Base-by-base conservation (phyloP, 768 basidiomycete species). In the Gloeostereum incarnatum region DNA sequence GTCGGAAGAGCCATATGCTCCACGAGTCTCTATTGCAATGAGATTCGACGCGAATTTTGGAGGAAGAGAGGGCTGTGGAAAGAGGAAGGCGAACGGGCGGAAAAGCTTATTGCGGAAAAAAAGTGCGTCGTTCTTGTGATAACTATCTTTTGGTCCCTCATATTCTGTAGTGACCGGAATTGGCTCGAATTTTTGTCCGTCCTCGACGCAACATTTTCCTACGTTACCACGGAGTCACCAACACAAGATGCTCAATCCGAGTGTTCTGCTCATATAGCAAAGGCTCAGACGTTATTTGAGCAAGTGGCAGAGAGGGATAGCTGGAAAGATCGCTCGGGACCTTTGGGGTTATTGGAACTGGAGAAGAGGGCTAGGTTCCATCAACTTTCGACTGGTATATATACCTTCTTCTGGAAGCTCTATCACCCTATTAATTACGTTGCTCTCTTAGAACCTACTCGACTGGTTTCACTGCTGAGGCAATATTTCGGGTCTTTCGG, bases 111-210 rank as follows among this genome's bases (percentile, higher is more conserved):
- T 35, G 42, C 56, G 29, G 73, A 82, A 39, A 68, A 71, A 49
- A 71, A 71, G 82, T 83, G 34, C 45, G 74, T 55, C 21, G 21
- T 31, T 23, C 5, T 36, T n/a, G 37, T 45, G 10, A 44, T 38
- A 16, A 17, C 5, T 4, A 30, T 2, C 29, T 38, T 34, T 42
- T 23, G 29, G n/a, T 25, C 13, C 24, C 49, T 25, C 10, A 40
- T 35, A 0, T 40, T 13, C n/a, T 31, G 41, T 31, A 78, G 87
- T 25, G 83, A 90, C 49, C 80, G 85, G 25, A 90, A 90, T 49
- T 91, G 89, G 88, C 64, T 86, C 4, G 86, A 88, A 49, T 88
- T 90, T 52, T 55, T 86, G 30, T 71, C 85, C 5, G 58, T 89
- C 16, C 57, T 90, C 4, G 80, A 90, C 44, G 77, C 75, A 1